Evolutionary conservation across 1,284 basidiomycete species (phyloP), one percentile per base, ranked within the genome.

Genomic region (Mycosarcoma mackinlayi): DNA sequence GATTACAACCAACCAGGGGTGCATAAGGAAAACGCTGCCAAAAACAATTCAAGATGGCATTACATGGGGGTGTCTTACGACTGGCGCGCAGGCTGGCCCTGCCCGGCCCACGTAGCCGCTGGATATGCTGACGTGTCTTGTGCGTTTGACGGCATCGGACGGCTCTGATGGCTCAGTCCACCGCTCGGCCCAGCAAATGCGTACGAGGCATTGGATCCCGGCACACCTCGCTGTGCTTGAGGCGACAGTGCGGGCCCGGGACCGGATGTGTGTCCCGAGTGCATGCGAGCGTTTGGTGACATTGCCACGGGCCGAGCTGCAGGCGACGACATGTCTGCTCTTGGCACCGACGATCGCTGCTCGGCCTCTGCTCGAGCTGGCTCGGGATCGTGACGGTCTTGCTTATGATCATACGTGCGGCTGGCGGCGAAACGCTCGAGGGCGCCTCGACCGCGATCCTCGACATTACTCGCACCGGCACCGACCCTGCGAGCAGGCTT

Each of bases 311-410:
- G 19, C 16, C 38, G 44, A 28, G 23, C 10, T 23, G 24, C 49
- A 7, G 57, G 42, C 16, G 55, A 52, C 16, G 19, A 21, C 33
- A 21, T 64, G 21, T 34, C 48, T 38, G 37, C 18, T 21, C 37
- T 38, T 37, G 42, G 10, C 19, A 31, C 18, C 11, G 42, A 37
- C 9, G 54, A 7, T 5, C 50, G 50, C 40, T 48, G 58, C 11
- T 40, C 53, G 16, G 19, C 25, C 21, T 38, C 33, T 21, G 28
- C 31, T n/a, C 45, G 46, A 10, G 42, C 27, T 6, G 60, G 58
- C n/a, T 65, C 67, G 25, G 56, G 25, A 23, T 73, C 58, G 49
- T 73, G 71, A 18, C 56, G 51, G 40, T 73, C 71, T 14, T 66
- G 45, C 45, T 49, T 54, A 33, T 56, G 53, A 33, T 65, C 66